A percentile compares a stretch with the other conserved stretches of the same genome.
These are phyloP conservation scores for Beauveria medogensis DNA, from an alignment of 2,329 filamentous ascomycete genomes.

Conservation along the genomic window DNA sequence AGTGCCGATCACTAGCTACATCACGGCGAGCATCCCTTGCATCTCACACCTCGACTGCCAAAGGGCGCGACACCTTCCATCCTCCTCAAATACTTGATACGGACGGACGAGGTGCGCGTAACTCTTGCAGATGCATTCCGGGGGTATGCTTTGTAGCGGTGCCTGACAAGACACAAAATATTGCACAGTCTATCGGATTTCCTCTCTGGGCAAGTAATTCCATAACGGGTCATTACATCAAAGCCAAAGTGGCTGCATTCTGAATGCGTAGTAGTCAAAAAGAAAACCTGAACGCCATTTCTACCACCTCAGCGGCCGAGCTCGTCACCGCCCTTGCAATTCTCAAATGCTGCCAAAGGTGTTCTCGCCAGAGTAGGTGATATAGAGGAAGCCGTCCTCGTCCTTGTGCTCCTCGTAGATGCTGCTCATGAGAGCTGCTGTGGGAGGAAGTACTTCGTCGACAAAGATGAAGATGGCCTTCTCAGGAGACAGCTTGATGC, in stretches of 20 bases:
- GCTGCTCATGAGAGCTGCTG: constrained; percentile 95
- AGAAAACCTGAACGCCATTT: constrained; percentile 29
- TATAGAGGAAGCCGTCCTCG: constrained; percentile 84
- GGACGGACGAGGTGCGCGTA: background rate
- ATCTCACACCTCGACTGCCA: background rate
- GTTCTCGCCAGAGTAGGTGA: constrained; percentile 99
- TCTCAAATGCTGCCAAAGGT: constrained; percentile 61
- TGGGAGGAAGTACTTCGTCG: constrained; percentile 93
- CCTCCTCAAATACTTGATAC: background rate
- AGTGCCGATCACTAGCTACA: background rate
- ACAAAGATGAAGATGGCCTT: constrained; percentile 99
- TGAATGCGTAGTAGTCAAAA: constrained; percentile 11
- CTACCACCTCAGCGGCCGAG: constrained; percentile 12
- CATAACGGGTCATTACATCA: constrained; percentile 5
- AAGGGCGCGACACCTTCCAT: background rate
- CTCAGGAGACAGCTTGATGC: constrained; percentile 98
- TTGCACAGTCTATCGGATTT: constrained; percentile 2
- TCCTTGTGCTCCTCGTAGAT: constrained; percentile 99
- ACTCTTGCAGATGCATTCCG: background rate
- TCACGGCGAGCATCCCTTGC: background rate
- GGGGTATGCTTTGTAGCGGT: background rate
- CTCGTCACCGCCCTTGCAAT: background rate
- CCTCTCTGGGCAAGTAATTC: background rate
- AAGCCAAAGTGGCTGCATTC: constrained; percentile 7
- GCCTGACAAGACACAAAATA: background rate